Base-by-base conservation (phyloP, 2,329 filamentous ascomycete genomes). In the Trichophyton mentagrophytes region DNA sequence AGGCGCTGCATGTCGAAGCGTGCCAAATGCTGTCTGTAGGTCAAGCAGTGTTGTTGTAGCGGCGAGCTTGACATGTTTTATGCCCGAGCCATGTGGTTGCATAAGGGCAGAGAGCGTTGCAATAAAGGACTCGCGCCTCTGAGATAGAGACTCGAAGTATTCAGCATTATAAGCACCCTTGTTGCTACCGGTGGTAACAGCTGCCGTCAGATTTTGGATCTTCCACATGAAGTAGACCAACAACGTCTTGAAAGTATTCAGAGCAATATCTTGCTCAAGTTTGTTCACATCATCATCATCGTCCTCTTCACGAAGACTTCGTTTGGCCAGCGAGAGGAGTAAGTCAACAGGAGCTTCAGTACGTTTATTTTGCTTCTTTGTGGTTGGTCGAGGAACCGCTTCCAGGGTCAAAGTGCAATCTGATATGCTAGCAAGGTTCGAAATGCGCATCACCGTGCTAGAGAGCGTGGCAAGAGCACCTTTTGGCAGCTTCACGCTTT, bases 221-320 rank as follows among this genome's bases (percentile, higher is more conserved):
- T 93, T 92, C 93, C 93, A 99, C 84, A 95, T 89, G 70, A 96
- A 95, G 75, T 96, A 97, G 74, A 95, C 90, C 55, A 90, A 80
- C 58, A 87, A 80, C 1, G 85, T 81, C 65, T 88, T 87, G 68
- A 95, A 87, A 33, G 90, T 86, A 67, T 86, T 87, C 1, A 83
- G 79, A 5, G 90, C 85, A 49, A 93, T 79, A 65, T 89, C 85
- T 66, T 93, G 88, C 72, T 97, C 92, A 11, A 89, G 77, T 49
- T 85, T 85, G 64, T 90, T 87, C 27, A 86, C 80, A 13, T 87
- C 86, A 49, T 86, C 82, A 60, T 90, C 84, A 2, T 85, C 77
- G 60, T 86, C 84, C 36, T 69, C 64, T 59, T 82, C 69, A 51
- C 86, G 84, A 58, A 85, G 80, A 57, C 89, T 92, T 55, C 91